phyloP scores from a whole-genome alignment of 2,329 filamentous ascomycete genomes.

The Hymenoscyphus repandus region DNA sequence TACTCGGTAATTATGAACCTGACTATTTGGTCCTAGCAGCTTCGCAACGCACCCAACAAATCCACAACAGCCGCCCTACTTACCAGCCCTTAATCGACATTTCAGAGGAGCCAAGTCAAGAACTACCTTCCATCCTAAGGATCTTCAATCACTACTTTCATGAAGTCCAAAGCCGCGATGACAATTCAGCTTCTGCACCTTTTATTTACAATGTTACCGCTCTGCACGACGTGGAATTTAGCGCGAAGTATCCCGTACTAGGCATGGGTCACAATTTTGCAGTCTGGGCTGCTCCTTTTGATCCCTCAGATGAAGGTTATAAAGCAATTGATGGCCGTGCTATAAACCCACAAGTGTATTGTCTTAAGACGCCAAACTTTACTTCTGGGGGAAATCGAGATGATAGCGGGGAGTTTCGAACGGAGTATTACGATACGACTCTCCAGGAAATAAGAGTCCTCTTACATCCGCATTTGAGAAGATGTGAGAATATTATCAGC shows the following conservation, averaged over 20 bases:
- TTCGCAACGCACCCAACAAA: not conserved
- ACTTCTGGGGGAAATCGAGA: not conserved
- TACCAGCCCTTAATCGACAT: not conserved
- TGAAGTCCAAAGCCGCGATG: not conserved
- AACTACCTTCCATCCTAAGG: not conserved
- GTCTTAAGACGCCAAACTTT: slow-evolving; percentile 4
- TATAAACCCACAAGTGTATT: slow-evolving; percentile 1
- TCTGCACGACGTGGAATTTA: not conserved
- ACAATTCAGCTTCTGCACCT: not conserved
- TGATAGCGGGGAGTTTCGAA: not conserved
- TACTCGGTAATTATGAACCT: not conserved
- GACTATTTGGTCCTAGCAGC: not conserved
- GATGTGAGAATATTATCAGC: slow-evolving; percentile 1
- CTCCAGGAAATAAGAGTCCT: slow-evolving; percentile 1
- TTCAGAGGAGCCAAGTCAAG: not conserved
- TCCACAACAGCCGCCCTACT: not conserved
- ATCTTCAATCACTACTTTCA: not conserved
- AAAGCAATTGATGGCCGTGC: slow-evolving; percentile 1
- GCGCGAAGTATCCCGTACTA: not conserved
- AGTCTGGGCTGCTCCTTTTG: not conserved
- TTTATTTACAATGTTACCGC: slow-evolving; percentile 1
- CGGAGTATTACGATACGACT: slow-evolving; percentile 1
- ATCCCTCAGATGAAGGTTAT: not conserved
- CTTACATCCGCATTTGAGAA: not conserved
- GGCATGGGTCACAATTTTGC: not conserved